Conservation (phyloP, 2,329 filamentous ascomycete species). For the Xylariaceae sp. region DNA sequence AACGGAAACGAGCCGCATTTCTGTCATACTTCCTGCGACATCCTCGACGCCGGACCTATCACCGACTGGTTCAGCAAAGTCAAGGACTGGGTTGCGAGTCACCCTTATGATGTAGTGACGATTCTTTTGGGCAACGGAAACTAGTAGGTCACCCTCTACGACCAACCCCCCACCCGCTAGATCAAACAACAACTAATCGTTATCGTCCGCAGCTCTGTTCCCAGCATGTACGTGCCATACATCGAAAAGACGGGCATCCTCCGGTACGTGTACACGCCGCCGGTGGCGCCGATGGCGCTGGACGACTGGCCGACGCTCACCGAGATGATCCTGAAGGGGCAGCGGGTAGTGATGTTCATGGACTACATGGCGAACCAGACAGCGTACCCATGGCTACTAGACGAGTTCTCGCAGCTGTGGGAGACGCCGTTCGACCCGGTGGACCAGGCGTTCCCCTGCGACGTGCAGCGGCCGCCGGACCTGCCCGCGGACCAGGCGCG, state of each 20-base stretch:
- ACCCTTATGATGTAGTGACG: conserved; percentile 87
- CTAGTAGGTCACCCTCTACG: conserved; percentile 45
- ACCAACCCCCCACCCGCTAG: no score
- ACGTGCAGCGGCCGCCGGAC: conserved; percentile 72
- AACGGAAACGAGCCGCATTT: conserved; percentile 64
- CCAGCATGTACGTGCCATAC: conserved; percentile 65
- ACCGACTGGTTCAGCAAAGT: conserved; percentile 72
- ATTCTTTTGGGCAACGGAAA: conserved; percentile 85
- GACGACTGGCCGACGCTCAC: conserved; percentile 83
- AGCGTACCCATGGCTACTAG: conserved; percentile 79
- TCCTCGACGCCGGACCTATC: conserved; percentile 80
- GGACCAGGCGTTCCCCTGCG: conserved; percentile 72
- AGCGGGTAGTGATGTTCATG: conserved; percentile 78
- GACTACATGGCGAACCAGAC: conserved; percentile 84
- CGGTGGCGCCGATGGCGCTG: conserved; percentile 69
- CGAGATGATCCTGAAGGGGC: conserved; percentile 70
- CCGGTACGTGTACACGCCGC: conserved; percentile 73
- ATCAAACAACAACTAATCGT: not conserved
- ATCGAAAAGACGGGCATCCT: conserved; percentile 73
- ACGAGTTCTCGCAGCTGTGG: conserved; percentile 88
- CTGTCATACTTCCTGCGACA: conserved; percentile 82
- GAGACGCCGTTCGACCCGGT: conserved; percentile 83
- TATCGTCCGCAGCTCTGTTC: conserved; percentile 44
- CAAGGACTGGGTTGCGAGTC: conserved; percentile 68
- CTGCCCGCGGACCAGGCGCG: conserved; percentile 56